Evolutionary conservation across 805 yeast species (phyloP).

Genomic region (Ogataea ganodermae): DNA sequence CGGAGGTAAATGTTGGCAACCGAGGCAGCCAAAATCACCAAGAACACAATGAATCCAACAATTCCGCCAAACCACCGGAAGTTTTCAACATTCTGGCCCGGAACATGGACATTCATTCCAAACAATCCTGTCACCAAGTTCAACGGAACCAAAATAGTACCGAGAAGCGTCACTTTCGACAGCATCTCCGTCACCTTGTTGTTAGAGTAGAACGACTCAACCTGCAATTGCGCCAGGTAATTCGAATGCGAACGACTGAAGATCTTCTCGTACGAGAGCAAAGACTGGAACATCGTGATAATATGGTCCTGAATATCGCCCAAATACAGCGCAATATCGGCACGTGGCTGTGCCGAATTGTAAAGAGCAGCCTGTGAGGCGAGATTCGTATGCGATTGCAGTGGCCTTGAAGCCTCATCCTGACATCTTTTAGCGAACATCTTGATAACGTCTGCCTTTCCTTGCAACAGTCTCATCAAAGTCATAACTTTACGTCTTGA

Average conservation of each 20-base stretch:
- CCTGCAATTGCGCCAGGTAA: conserved; percentile 91
- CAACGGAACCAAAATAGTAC: conserved; percentile 88
- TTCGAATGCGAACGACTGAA: conserved; percentile 90
- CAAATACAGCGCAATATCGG: conserved; percentile 85
- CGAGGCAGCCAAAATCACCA: conserved; percentile 25
- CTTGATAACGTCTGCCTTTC: conserved; percentile 94
- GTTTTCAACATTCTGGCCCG: conserved; percentile 54
- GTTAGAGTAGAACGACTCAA: conserved; percentile 84
- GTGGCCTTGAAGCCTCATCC: conserved; percentile 51
- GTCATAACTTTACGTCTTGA: conserved; percentile 92
- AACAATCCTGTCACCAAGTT: conserved; percentile 88
- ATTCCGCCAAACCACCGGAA: conserved; percentile 57
- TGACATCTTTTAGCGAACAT: conserved; percentile 96
- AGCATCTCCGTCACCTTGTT: conserved; percentile 83
- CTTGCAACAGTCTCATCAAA: conserved; percentile 81
- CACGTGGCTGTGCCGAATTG: conserved; percentile 63
- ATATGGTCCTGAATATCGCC: conserved; percentile 98
- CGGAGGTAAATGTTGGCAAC: conserved; percentile 31
- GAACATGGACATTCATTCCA: conserved; percentile 93
- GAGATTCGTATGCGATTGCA: conserved; percentile 20
- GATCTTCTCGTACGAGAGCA: conserved; percentile 88
- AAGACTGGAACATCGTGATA: conserved; percentile 91
- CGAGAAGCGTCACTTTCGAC: conserved; percentile 85
- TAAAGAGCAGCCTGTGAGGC: conserved; percentile 11
- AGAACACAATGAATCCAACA: conserved; percentile 32